Conservation (phyloP, 257 asterid genomes). For the Ligustrum vulgare region DNA sequence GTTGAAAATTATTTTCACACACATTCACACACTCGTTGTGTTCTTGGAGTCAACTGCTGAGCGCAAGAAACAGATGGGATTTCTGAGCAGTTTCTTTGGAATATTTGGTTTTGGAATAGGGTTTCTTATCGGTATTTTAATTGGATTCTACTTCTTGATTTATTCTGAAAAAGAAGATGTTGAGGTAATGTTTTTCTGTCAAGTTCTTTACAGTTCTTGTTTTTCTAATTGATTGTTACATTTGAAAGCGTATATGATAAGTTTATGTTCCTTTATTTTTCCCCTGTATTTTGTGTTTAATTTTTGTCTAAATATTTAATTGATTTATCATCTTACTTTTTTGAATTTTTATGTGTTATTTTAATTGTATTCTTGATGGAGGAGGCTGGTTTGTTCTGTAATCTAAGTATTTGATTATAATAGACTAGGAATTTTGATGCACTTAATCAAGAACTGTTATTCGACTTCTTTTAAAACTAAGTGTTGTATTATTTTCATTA, state of each 20-base stretch:
- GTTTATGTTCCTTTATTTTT: background rate
- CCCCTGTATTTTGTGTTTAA: background rate
- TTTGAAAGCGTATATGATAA: background rate
- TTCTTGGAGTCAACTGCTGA: background rate
- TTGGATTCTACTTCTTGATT: slow-evolving; percentile 73
- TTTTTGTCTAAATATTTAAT: no score
- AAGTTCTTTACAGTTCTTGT: background rate
- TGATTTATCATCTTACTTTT: background rate
- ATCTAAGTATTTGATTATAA: background rate
- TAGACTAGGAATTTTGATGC: background rate
- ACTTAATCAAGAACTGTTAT: background rate
- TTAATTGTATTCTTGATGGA: background rate
- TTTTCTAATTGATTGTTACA: slow-evolving; percentile 17
- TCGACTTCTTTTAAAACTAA: background rate
- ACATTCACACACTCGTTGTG: background rate
- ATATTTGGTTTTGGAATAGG: slow-evolving; percentile 74
- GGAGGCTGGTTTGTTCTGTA: background rate
- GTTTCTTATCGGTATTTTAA: slow-evolving; percentile 53
- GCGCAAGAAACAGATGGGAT: slow-evolving; percentile 50
- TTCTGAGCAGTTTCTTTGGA: slow-evolving; percentile 65
- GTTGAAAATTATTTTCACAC: background rate
- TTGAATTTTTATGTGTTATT: background rate
- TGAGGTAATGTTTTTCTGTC: slow-evolving; percentile 44
- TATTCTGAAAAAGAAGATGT: slow-evolving; percentile 52
- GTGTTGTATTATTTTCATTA: background rate